Conservation (phyloP, 2,329 filamentous ascomycete genomes). For the Neurospora sp. region DNA sequence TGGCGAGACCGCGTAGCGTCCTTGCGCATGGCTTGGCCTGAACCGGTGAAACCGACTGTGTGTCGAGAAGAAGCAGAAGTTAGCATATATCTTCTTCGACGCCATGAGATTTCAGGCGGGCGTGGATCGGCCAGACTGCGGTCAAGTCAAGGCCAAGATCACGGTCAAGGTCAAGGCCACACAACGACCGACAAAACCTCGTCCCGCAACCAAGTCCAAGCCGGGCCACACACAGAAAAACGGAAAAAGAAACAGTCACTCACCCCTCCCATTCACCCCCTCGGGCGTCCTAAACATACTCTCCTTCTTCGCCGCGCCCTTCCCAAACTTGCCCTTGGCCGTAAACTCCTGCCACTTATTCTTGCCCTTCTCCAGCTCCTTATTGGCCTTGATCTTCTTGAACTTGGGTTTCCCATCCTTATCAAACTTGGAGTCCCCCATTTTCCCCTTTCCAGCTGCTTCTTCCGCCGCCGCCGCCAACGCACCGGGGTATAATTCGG, state of each 20-base stretch:
- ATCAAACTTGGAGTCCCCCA: constrained; percentile 44
- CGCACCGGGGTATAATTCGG: constrained; percentile 46
- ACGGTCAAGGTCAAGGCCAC: too few relatives aligned
- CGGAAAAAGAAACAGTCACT: constrained; percentile 15
- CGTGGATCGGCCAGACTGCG: too few relatives aligned
- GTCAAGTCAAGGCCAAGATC: too few relatives aligned
- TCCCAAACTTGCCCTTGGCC: constrained; percentile 48
- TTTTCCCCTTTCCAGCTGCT: constrained; percentile 36
- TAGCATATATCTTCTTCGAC: too few relatives aligned
- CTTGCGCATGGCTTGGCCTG: constrained; percentile 91
- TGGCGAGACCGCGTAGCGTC: constrained; percentile 75
- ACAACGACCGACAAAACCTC: too few relatives aligned
- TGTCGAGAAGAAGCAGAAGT: too few relatives aligned
- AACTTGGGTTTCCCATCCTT: constrained; percentile 71
- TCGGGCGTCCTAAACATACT: constrained; percentile 96
- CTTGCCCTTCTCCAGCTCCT: constrained; percentile 83
- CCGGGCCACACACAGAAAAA: too few relatives aligned
- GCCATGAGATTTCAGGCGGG: too few relatives aligned
- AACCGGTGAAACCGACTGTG: constrained; percentile 89
- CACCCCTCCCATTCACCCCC: constrained; percentile 77
- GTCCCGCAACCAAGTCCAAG: too few relatives aligned
- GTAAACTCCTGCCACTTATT: constrained; percentile 93
- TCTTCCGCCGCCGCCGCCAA: constrained; percentile 43
- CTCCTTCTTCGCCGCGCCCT: constrained; percentile 62
- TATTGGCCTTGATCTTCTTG: constrained; percentile 86